Percentiles rank a stretch among this genome's conserved stretches.
Evolutionary conservation across 352 stramenopile species (phyloP).

Genomic region (Pythium monospermum): DNA sequence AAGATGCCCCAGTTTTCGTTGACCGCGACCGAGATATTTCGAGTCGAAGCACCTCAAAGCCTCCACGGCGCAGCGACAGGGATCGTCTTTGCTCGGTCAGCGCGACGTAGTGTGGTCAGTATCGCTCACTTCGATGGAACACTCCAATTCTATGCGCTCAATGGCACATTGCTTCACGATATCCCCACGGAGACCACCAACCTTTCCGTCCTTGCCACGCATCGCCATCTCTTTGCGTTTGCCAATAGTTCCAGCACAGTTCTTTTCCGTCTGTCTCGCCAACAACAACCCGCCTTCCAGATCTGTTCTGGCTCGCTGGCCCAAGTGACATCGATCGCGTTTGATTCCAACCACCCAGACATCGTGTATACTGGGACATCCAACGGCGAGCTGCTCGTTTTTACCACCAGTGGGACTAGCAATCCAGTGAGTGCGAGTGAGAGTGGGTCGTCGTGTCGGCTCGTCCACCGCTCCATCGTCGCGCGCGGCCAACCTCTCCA

Average conservation of each 20-base stretch:
- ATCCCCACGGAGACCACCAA: constrained; percentile 23
- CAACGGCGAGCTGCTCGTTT: constrained; percentile 42
- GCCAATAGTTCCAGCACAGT: constrained; percentile 26
- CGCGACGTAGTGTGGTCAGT: constrained; percentile 23
- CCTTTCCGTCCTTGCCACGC: constrained; percentile 22
- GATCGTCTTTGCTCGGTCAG: constrained; percentile 11
- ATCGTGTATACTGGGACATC: constrained; percentile 46
- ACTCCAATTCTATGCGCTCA: constrained; percentile 31
- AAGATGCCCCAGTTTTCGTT: too few relatives aligned
- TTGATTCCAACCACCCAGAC: constrained; percentile 32
- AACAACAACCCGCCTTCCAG: constrained; percentile 25
- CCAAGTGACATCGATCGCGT: constrained; percentile 33
- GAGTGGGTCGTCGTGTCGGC: constrained; percentile 10
- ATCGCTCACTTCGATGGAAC: constrained; percentile 1
- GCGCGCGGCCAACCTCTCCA: constrained; percentile 9
- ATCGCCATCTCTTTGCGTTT: constrained; percentile 40
- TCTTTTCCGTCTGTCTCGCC: constrained; percentile 28
- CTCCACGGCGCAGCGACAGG: neutral
- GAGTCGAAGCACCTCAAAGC: neutral
- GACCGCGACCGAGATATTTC: neutral
- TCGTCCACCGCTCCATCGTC: constrained; percentile 9
- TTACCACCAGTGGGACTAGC: constrained; percentile 6
- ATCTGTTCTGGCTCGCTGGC: constrained; percentile 36
- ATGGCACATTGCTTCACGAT: constrained; percentile 42
- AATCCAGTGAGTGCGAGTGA: too few relatives aligned